A percentile compares a stretch with the other conserved stretches of the same genome.
phyloP scores from a whole-genome alignment of 495 filamentous ascomycete genomes.

The Aspergillus conjunctus region DNA sequence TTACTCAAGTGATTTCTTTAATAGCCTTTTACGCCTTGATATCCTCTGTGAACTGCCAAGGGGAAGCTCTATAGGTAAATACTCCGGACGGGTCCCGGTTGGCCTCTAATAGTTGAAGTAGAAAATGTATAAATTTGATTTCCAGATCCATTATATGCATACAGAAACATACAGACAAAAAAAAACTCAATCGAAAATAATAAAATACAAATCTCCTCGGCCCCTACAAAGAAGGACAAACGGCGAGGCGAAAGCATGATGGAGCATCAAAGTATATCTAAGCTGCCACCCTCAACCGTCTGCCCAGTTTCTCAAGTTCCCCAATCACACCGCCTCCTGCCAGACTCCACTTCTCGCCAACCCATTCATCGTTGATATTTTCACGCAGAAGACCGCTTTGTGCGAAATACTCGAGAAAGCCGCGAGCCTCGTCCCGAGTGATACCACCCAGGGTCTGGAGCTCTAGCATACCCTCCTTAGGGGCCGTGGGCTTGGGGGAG shows the following conservation, averaged over 20 bases:
- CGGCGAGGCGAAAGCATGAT: conserved; percentile 1
- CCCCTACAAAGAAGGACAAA: not conserved
- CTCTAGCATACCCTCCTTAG: conserved; percentile 48
- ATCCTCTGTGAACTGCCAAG: too few relatives aligned
- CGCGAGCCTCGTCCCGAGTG: conserved; percentile 72
- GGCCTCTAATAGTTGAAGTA: too few relatives aligned
- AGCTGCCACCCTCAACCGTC: conserved; percentile 47
- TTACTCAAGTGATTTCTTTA: too few relatives aligned
- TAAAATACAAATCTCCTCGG: conserved; percentile 38
- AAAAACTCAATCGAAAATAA: conserved; percentile 26
- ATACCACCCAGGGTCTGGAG: conserved; percentile 65
- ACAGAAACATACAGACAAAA: conserved; percentile 28
- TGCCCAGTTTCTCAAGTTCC: conserved; percentile 71
- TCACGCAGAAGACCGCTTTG: conserved; percentile 76
- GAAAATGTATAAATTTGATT: conserved; percentile 10
- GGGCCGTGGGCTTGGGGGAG: conserved; percentile 22
- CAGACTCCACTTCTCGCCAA: conserved; percentile 84
- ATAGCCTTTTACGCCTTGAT: too few relatives aligned
- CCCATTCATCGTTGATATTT: conserved; percentile 67
- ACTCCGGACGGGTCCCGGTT: too few relatives aligned
- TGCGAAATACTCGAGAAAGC: conserved; percentile 91
- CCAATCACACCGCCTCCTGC: conserved; percentile 80
- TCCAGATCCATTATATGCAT: conserved; percentile 45
- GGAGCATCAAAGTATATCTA: conserved; percentile 19
- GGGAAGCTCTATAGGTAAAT: too few relatives aligned